These are phyloP conservation scores for Fusarium nurragi DNA, from an alignment of 2,329 filamentous ascomycete genomes.

Conservation along the genomic window DNA sequence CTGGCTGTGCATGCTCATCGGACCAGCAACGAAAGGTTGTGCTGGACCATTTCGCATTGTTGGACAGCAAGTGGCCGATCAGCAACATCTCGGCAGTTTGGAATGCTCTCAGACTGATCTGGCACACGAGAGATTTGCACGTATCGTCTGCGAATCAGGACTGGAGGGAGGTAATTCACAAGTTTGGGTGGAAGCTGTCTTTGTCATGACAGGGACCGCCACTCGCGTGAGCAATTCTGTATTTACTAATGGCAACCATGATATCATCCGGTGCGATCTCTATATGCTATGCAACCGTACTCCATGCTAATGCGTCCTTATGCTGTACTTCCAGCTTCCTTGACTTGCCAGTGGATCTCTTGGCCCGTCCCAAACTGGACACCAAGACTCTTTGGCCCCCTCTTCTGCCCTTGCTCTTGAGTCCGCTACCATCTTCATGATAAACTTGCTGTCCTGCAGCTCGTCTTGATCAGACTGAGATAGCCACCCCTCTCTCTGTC, in stretches of 20 bases:
- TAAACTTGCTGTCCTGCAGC: slow-evolving; percentile 17
- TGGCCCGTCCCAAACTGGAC: slow-evolving; percentile 39
- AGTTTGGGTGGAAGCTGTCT: slow-evolving; percentile 41
- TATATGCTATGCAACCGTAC: too few species aligned
- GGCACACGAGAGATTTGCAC: slow-evolving; percentile 34
- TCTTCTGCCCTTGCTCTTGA: slow-evolving; percentile 29
- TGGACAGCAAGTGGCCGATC: slow-evolving; percentile 39
- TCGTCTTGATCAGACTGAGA: slow-evolving; percentile 1
- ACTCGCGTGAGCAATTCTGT: neutral
- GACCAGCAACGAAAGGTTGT: slow-evolving; percentile 38
- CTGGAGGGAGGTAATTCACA: slow-evolving; percentile 40
- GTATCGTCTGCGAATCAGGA: slow-evolving; percentile 27
- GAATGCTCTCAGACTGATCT: slow-evolving; percentile 37
- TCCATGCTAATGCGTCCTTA: slow-evolving; percentile 10
- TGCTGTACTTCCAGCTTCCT: slow-evolving; percentile 26
- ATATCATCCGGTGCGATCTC: too few species aligned
- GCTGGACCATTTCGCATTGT: slow-evolving; percentile 30
- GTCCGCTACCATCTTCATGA: slow-evolving; percentile 35
- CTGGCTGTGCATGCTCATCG: slow-evolving; percentile 37
- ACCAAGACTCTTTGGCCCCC: slow-evolving; percentile 35
- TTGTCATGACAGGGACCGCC: neutral
- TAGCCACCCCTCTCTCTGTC: slow-evolving; percentile 31
- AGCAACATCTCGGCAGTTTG: slow-evolving; percentile 41
- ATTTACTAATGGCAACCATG: too few species aligned
- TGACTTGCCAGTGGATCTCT: slow-evolving; percentile 30